A percentile compares a stretch with the other conserved stretches of the same genome.
These are phyloP conservation scores for Myxozyma neglecta DNA, from an alignment of 805 yeast species.

Conservation along the genomic window DNA sequence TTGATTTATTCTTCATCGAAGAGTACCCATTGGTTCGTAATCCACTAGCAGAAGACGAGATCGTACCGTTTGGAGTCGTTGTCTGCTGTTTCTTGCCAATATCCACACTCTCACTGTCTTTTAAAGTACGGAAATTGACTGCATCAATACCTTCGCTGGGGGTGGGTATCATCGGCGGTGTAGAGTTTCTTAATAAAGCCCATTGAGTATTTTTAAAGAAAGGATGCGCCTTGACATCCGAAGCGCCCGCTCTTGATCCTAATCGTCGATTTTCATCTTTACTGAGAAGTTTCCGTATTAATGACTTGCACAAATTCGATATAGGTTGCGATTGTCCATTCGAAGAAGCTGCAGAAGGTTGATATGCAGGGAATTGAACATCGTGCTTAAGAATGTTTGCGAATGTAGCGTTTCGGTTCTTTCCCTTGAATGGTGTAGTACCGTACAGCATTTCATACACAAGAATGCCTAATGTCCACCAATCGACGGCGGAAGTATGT, in stretches of 20 bases:
- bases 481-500: conserved; percentile 96
- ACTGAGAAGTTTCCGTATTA: conserved; percentile 76
- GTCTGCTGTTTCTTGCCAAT: conserved; percentile 32
- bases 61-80: neutral
- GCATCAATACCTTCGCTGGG: conserved; percentile 59
- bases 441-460: conserved; percentile 94
- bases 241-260: conserved; percentile 92
- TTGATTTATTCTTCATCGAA: neutral
- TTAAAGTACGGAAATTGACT: conserved; percentile 34
- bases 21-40: conserved; percentile 3
- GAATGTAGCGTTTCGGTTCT: conserved; percentile 83
- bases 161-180: conserved; percentile 94
- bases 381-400: conserved; percentile 83
- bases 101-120: conserved; percentile 40
- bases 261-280: conserved; percentile 87
- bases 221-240: conserved; percentile 87
- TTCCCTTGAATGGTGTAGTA: conserved; percentile 94
- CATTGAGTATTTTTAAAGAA: conserved; percentile 91
- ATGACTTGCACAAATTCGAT: conserved; percentile 71
- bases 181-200: conserved; percentile 89
- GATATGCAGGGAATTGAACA: conserved; percentile 58
- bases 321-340: conserved; percentile 47
- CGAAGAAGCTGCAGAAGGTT: conserved; percentile 22
- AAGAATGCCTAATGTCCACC: conserved; percentile 98
- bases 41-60: conserved; percentile 1